Percentiles rank a stretch among this genome's conserved stretches.
Evolutionary conservation across 2,329 filamentous ascomycete species (phyloP).

Genomic region (Penicillium aurantiogriseum): DNA sequence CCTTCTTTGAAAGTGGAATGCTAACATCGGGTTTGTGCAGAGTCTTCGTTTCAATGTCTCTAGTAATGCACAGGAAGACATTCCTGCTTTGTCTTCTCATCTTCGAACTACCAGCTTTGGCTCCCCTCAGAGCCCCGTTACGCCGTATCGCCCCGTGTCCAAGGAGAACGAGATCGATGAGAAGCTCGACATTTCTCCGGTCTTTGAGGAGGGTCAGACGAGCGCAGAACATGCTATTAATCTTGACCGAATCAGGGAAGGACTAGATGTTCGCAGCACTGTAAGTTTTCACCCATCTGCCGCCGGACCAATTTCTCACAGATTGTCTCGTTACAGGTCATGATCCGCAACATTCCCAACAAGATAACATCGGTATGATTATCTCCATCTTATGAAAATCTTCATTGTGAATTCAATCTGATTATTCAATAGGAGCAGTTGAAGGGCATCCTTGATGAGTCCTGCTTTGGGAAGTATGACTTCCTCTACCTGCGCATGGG

Average conservation of each 20-base stretch:
- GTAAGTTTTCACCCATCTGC: not conserved
- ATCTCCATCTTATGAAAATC: not conserved
- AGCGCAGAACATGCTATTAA: not conserved
- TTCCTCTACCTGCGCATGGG: slow-evolving; percentile 92
- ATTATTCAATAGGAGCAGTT: slow-evolving; percentile 57
- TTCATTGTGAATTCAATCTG: not conserved
- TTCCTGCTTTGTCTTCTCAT: not conserved
- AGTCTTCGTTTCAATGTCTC: not conserved
- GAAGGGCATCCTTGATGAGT: slow-evolving; percentile 75
- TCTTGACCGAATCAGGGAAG: not conserved
- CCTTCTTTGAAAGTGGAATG: not conserved
- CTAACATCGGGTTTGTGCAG: not conserved
- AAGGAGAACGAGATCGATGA: not conserved
- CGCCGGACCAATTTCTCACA: slow-evolving; percentile 3
- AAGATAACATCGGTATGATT: slow-evolving; percentile 63
- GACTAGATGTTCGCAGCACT: slow-evolving; percentile 8
- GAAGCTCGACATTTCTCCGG: not conserved
- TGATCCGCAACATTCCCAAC: slow-evolving; percentile 92
- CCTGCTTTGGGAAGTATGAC: slow-evolving; percentile 79
- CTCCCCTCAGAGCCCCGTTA: not conserved
- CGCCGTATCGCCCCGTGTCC: not conserved
- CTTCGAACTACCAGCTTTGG: not conserved
- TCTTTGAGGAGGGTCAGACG: not conserved
- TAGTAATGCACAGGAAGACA: not conserved
- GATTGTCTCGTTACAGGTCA: slow-evolving; percentile 58